Conservation (phyloP, 2,329 filamentous ascomycete species). For the Ophiocordyceps sinensis region DNA sequence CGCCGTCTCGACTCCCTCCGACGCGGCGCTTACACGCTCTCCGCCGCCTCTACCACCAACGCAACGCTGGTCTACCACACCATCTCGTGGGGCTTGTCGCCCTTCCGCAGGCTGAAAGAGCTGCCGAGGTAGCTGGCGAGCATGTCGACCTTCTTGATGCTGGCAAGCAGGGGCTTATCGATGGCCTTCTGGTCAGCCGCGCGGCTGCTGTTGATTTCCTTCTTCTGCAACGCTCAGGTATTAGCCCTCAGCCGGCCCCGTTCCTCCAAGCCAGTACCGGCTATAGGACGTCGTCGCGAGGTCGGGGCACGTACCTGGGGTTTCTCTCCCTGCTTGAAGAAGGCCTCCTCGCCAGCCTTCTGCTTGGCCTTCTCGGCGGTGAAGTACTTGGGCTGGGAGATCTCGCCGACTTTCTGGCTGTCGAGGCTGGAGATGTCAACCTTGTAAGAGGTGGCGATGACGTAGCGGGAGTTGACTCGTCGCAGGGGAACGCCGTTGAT, state of each 20-base stretch:
- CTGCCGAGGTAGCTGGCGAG: slow-evolving; percentile 86
- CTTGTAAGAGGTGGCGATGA: slow-evolving; percentile 80
- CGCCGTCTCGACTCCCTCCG: slow-evolving; percentile 1
- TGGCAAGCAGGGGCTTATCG: slow-evolving; percentile 88
- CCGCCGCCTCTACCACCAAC: neutral
- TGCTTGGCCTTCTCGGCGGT: slow-evolving; percentile 86
- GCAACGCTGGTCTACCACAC: slow-evolving; percentile 59
- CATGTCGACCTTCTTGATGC: slow-evolving; percentile 96
- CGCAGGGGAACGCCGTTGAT: slow-evolving; percentile 98
- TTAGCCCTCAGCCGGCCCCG: slow-evolving; percentile 6
- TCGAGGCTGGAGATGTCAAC: slow-evolving; percentile 78
- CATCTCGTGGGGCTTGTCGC: slow-evolving; percentile 99
- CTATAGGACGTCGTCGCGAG: neutral
- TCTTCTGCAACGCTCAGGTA: slow-evolving; percentile 56
- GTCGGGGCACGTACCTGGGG: slow-evolving; percentile 54
- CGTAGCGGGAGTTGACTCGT: slow-evolving; percentile 85
- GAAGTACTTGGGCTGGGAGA: slow-evolving; percentile 78
- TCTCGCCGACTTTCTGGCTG: slow-evolving; percentile 73
- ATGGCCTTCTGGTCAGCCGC: slow-evolving; percentile 96
- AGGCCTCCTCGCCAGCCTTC: slow-evolving; percentile 95
- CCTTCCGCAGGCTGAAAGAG: slow-evolving; percentile 97
- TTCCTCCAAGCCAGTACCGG: neutral
- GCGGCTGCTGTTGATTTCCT: slow-evolving; percentile 81
- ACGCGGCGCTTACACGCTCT: slow-evolving; percentile 1
- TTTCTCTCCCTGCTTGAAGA: slow-evolving; percentile 99